Evolutionary conservation across 176 grass and related monocot genomes (phyloP).

Genomic region (Zea luxurians): DNA sequence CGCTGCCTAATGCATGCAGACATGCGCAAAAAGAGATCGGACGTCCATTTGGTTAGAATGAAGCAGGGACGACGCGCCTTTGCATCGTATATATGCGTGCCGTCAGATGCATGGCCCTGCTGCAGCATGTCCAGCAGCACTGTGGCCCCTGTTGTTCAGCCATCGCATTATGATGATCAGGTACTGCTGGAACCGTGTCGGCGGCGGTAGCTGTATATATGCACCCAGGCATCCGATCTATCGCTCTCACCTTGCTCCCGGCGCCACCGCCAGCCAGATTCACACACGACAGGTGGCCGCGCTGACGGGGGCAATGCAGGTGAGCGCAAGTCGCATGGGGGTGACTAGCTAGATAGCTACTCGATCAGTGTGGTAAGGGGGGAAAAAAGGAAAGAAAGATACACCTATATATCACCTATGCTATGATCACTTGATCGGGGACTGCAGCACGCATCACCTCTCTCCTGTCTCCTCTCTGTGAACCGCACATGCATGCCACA

Average conservation of each 20-base stretch:
- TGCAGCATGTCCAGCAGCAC: background rate
- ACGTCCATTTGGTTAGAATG: slow-evolving; percentile 12
- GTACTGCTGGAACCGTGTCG: background rate
- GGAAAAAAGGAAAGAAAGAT: background rate
- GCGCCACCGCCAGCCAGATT: background rate
- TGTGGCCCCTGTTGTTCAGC: background rate
- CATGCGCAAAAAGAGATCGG: slow-evolving; percentile 17
- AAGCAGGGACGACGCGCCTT: background rate
- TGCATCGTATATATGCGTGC: background rate
- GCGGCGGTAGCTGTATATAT: background rate
- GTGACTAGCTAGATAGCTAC: background rate
- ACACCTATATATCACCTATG: background rate
- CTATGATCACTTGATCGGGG: no score
- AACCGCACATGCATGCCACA: background rate
- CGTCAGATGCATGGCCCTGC: background rate
- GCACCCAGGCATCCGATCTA: no score
- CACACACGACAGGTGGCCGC: background rate
- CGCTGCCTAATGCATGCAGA: background rate
- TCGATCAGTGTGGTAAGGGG: background rate
- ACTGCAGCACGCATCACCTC: background rate
- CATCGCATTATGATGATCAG: background rate
- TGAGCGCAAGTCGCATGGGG: no score
- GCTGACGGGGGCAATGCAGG: background rate
- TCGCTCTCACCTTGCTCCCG: no score
- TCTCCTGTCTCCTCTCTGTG: background rate